Evolutionary conservation across 441 rosid genomes (phyloP).

Genomic region (Capsella rubella): DNA sequence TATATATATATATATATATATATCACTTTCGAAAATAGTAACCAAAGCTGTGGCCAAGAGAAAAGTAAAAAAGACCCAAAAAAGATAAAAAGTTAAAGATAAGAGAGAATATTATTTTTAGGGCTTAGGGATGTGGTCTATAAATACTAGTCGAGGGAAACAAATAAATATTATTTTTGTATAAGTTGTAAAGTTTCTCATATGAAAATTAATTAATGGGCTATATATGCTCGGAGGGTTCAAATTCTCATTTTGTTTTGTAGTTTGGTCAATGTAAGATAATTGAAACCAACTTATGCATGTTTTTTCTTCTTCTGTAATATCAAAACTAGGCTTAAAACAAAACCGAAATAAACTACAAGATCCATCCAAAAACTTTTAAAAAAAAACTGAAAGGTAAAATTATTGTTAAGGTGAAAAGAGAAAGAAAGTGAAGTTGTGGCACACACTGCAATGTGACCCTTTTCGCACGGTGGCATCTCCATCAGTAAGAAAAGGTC

Average conservation of each 20-base stretch:
- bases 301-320: too few relatives aligned
- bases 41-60: slow-evolving; percentile 32
- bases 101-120: slow-evolving; percentile 16
- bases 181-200: too few relatives aligned
- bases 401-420: slow-evolving; percentile 2
- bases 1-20: not conserved
- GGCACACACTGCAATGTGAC: slow-evolving; percentile 37
- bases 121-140: slow-evolving; percentile 22
- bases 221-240: too few relatives aligned
- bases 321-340: not conserved
- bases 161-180: not conserved
- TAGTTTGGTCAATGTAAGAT: too few relatives aligned
- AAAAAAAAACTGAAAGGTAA: not conserved
- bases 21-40: slow-evolving; percentile 18
- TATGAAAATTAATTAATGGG: not conserved
- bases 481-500: slow-evolving; percentile 33
- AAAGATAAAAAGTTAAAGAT: slow-evolving; percentile 24
- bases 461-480: slow-evolving; percentile 42
- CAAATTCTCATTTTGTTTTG: not conserved
- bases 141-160: slow-evolving; percentile 7
- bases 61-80: slow-evolving; percentile 4
- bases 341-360: not conserved
- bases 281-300: too few relatives aligned
- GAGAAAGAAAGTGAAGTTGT: slow-evolving; percentile 14
- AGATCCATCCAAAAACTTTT: slow-evolving; percentile 22